These are phyloP conservation scores for Spinacia oleracea DNA, from an alignment of 179 eudicot genomes.

Conservation along the genomic window DNA sequence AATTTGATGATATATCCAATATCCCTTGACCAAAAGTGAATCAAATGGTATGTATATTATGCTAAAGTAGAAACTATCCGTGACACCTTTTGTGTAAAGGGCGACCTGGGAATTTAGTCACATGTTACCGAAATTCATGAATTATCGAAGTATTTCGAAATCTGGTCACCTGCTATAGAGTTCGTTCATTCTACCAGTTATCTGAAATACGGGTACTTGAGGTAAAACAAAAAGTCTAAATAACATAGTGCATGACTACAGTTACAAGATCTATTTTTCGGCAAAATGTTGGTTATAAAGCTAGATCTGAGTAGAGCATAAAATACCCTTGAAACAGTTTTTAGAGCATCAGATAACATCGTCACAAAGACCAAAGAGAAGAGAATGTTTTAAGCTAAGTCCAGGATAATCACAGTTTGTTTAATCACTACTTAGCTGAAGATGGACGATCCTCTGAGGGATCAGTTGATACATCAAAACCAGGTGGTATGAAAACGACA, in stretches of 20 bases:
- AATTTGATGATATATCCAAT: conserved; percentile 21
- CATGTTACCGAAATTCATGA: too few relatives aligned
- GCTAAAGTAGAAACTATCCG: not conserved
- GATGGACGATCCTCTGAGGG: conserved; percentile 29
- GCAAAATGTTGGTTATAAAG: not conserved
- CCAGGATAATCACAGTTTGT: conserved; percentile 2
- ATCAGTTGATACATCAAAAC: conserved; percentile 69
- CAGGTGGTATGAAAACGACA: conserved; percentile 92
- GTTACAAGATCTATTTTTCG: not conserved
- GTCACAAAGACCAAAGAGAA: conserved; percentile 7
- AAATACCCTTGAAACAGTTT: not conserved
- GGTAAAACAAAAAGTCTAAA: too few relatives aligned
- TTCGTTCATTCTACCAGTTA: not conserved
- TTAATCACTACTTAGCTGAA: conserved; percentile 14
- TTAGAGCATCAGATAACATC: not conserved
- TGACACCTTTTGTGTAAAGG: conserved; percentile 2
- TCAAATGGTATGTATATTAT: conserved; percentile 7
- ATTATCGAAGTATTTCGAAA: too few relatives aligned
- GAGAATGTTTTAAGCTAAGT: not conserved
- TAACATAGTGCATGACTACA: too few relatives aligned
- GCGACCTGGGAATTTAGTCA: not conserved
- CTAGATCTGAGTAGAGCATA: not conserved
- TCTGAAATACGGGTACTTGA: too few relatives aligned
- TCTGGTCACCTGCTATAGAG: too few relatives aligned
- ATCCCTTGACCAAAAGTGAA: conserved; percentile 13